These are phyloP conservation scores for Linnemannia exigua DNA, from an alignment of 192 early-diverging fungal genomes.

Conservation along the genomic window DNA sequence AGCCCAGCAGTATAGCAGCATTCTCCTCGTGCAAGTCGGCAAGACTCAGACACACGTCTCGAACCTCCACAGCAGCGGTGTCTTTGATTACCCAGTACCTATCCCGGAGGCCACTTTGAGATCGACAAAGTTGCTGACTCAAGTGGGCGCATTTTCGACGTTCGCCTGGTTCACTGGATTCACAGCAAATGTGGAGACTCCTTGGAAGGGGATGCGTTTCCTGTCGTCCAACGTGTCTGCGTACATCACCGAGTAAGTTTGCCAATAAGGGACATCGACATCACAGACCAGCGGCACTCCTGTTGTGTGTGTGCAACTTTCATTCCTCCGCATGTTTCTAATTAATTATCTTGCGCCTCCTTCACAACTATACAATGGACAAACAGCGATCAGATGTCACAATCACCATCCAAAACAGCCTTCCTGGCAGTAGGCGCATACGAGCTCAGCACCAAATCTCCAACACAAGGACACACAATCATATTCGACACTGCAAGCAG, in stretches of 20 bases:
- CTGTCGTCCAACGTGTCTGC: not conserved
- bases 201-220: not conserved
- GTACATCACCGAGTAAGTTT: not conserved
- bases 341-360: not conserved
- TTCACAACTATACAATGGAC: not conserved
- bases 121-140: not conserved
- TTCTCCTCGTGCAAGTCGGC: not conserved
- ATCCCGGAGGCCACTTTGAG: not conserved
- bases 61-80: not conserved
- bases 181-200: not conserved
- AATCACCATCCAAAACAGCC: conserved; percentile 15
- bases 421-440: conserved; percentile 35
- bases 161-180: not conserved
- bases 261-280: not conserved
- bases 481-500: conserved; percentile 32
- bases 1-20: not conserved
- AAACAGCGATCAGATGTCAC: not conserved
- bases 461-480: conserved; percentile 32
- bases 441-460: conserved; percentile 22
- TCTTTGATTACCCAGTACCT: not conserved
- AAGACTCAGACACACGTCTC: not conserved
- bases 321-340: not conserved
- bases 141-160: not conserved
- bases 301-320: not conserved
- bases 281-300: too few relatives aligned